phyloP scores from a whole-genome alignment of 345 rosid species.

The Crucihimalaya himalaica region DNA sequence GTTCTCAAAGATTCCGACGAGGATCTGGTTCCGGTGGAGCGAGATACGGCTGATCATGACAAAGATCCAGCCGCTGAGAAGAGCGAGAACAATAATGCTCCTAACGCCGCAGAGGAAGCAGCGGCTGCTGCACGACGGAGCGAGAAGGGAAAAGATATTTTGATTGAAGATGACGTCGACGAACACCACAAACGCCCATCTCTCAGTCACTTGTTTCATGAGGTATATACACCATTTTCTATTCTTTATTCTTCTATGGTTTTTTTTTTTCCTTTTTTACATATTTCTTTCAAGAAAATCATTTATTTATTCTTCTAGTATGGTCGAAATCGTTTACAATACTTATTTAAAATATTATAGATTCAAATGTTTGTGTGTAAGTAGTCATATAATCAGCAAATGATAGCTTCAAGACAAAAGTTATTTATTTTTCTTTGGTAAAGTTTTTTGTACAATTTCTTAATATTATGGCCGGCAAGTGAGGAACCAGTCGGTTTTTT shows the following conservation, averaged over 20 bases:
- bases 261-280: no score
- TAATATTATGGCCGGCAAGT: neutral
- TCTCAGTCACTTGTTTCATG: slow-evolving; percentile 39
- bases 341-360: neutral
- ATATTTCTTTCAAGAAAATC: neutral
- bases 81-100: neutral
- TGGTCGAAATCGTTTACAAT: neutral
- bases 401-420: neutral
- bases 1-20: slow-evolving; percentile 42
- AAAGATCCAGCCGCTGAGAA: neutral
- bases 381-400: neutral
- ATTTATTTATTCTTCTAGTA: neutral
- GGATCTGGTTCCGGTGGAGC: slow-evolving; percentile 32
- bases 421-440: neutral
- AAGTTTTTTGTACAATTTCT: neutral
- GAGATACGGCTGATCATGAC: slow-evolving; percentile 13
- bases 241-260: neutral
- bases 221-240: slow-evolving; percentile 4
- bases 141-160: slow-evolving; percentile 42
- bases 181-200: slow-evolving; percentile 35
- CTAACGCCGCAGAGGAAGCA: slow-evolving; percentile 11
- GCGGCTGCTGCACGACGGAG: slow-evolving; percentile 32
- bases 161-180: slow-evolving; percentile 34
- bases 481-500: neutral
- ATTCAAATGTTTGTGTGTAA: neutral